Percentiles rank a stretch among this genome's conserved stretches.
Evolutionary conservation across 768 basidiomycete genomes (phyloP).

Genomic region (Strobilomyces confusus): DNA sequence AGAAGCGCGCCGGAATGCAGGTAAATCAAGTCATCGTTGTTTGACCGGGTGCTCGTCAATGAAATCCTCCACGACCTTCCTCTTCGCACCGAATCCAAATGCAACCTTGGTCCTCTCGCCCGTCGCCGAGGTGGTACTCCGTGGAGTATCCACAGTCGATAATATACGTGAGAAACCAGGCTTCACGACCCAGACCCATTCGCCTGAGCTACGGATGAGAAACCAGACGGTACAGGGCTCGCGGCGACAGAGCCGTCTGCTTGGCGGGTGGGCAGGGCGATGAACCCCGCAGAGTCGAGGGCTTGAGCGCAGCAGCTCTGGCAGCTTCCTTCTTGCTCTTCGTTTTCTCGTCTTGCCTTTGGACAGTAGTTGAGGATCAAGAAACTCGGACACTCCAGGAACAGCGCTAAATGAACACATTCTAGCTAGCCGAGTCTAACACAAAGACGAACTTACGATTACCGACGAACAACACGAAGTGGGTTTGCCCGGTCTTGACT

Average conservation of each 20-base stretch:
- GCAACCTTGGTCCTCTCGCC: slow-evolving; percentile 70
- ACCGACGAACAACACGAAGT: slow-evolving; percentile 89
- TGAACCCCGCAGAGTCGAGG: slow-evolving; percentile 57
- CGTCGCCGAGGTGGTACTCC: slow-evolving; percentile 52
- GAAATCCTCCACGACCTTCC: slow-evolving; percentile 75
- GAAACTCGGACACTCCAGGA: slow-evolving; percentile 77
- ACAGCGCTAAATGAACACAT: slow-evolving; percentile 57
- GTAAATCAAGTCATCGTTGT: slow-evolving; percentile 33
- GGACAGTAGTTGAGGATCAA: slow-evolving; percentile 41
- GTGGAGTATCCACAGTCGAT: slow-evolving; percentile 49
- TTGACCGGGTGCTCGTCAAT: slow-evolving; percentile 65
- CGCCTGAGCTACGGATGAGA: slow-evolving; percentile 24
- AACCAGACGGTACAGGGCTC: slow-evolving; percentile 44
- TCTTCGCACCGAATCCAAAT: slow-evolving; percentile 74
- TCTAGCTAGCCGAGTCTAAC: background rate
- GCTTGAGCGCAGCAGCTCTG: slow-evolving; percentile 43
- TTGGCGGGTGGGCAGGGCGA: slow-evolving; percentile 64
- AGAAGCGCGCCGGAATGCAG: background rate
- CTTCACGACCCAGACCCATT: slow-evolving; percentile 42
- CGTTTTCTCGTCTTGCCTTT: slow-evolving; percentile 79
- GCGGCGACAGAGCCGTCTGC: slow-evolving; percentile 37
- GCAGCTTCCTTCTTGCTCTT: slow-evolving; percentile 72
- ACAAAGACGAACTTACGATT: slow-evolving; percentile 43
- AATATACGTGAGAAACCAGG: slow-evolving; percentile 64
- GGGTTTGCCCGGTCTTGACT: slow-evolving; percentile 91